Conservation (phyloP, 1,284 basidiomycete species). For the Cryptococcus sp. region DNA sequence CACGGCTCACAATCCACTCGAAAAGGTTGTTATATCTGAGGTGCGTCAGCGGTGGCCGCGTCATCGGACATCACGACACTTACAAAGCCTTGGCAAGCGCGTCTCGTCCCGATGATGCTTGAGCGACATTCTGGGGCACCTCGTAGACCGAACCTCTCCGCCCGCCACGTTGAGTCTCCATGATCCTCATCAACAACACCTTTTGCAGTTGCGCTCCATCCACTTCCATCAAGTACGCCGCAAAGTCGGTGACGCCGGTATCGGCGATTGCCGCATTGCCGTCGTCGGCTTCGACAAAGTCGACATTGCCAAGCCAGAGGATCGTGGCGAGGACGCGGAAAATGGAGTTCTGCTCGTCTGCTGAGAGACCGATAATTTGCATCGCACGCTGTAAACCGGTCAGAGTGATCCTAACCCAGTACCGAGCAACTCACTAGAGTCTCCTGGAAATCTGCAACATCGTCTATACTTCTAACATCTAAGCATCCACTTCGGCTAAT, state of each 20-base stretch:
- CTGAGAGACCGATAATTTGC: constrained; percentile 83
- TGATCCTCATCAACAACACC: constrained; percentile 77
- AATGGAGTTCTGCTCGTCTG: constrained; percentile 87
- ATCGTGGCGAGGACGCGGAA: constrained; percentile 89
- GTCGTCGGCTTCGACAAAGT: constrained; percentile 84
- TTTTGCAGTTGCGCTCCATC: constrained; percentile 79
- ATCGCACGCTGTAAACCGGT: constrained; percentile 73
- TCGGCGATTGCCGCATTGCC: constrained; percentile 84
- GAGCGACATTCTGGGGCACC: constrained; percentile 91
- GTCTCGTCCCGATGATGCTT: constrained; percentile 85
- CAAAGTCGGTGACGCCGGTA: constrained; percentile 88
- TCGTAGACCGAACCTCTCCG: constrained; percentile 88
- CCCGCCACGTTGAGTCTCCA: constrained; percentile 93
- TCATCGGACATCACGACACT: constrained; percentile 8
- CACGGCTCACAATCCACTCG: constrained; percentile 97
- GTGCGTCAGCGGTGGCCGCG: background rate
- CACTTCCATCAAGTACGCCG: constrained; percentile 91
- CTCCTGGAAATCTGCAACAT: constrained; percentile 81
- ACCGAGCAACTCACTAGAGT: constrained; percentile 66
- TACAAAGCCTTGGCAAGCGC: constrained; percentile 88
- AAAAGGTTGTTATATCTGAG: constrained; percentile 89
- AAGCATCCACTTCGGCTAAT: constrained; percentile 90
- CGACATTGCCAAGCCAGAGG: constrained; percentile 95
- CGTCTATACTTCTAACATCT: constrained; percentile 88
- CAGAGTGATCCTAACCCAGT: background rate